phyloP scores from a whole-genome alignment of 2,329 filamentous ascomycete genomes.

The Chrysoporthe austroafricana region DNA sequence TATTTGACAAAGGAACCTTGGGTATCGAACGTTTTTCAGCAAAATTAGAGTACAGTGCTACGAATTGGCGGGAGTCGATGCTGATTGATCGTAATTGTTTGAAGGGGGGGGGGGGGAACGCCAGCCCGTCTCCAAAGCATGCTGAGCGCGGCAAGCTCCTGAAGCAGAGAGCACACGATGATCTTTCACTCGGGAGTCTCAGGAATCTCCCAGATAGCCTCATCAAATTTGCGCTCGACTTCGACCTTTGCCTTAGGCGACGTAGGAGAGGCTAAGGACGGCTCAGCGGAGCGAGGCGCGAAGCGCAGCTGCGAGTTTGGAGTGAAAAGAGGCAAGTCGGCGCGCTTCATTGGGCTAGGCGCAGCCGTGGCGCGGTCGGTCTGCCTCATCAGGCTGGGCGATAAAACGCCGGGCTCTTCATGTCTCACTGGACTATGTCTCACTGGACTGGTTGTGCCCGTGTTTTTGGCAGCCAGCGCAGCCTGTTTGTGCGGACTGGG shows the following conservation, averaged over 20 bases:
- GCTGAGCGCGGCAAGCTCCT: background rate
- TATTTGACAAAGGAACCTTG: background rate
- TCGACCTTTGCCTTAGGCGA: conserved; percentile 22
- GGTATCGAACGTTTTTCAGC: conserved; percentile 3
- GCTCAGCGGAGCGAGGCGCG: conserved; percentile 36
- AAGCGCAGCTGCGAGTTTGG: conserved; percentile 54
- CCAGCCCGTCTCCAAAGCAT: background rate
- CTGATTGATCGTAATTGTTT: too few relatives aligned
- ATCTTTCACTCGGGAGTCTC: conserved; percentile 38
- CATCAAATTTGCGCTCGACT: conserved; percentile 25
- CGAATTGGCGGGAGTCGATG: background rate
- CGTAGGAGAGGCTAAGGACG: conserved; percentile 1
- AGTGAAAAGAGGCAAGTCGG: conserved; percentile 44
- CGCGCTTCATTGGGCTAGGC: conserved; percentile 44
- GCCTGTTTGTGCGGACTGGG: conserved; percentile 29
- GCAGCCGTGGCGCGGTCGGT: conserved; percentile 33
- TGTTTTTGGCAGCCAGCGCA: background rate
- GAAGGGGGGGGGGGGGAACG: background rate
- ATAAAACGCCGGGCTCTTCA: conserved; percentile 1
- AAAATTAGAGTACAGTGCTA: conserved; percentile 5
- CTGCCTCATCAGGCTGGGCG: conserved; percentile 23
- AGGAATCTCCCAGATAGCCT: conserved; percentile 40
- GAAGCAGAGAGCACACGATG: background rate
- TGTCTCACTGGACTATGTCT: conserved; percentile 19
- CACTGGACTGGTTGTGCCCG: conserved; percentile 1